Evolutionary conservation across 495 filamentous ascomycete species (phyloP), one percentile per base, ranked within the genome.

Genomic region (Glutinoglossum americanum): DNA sequence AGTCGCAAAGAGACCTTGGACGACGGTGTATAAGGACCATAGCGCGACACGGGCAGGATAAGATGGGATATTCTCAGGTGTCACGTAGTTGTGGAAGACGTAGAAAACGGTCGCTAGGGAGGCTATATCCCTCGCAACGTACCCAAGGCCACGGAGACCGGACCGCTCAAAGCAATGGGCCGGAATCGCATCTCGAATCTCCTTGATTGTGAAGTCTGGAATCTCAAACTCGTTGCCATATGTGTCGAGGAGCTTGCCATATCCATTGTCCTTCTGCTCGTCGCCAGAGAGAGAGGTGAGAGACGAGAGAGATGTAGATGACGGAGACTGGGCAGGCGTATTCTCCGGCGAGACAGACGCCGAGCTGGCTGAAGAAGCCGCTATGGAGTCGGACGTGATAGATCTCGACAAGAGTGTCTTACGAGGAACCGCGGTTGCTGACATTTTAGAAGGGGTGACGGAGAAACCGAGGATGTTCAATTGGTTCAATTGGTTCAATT

Each of bases 221-320:
- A 84, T 73, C 68, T 80, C 73, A 71, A 84, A 84, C 62, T 81
- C 77, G 59, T 84, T 81, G 64, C 81, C 81, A 60, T 80, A 77
- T 48, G 78, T 79, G 62, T 84, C 79, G 27, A 80, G 62, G 66
- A 73, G 66, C 44, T 61, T 63, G 32, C 23, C 59, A 49, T 15
- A 45, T n/a, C 13, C 44, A 49, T 65, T 64, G 47, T 68, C 65
- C 65, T 72, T 71, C 37, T 60, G 60, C n/a, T 70, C 63, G 44
- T 71, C 69, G 11, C 67, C 69, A 30, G 69, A 69, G n/a, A 73
- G 64, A 15, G 87, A 92, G 49, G 79, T 80, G 71, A 95, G 74
- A 47, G 90, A 96, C 30, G 90, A 95, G 54, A 95, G 77, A 2
- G 90, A 95, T 5, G 92, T 93, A 23, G 84, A 84, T 9, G 89